Evolutionary conservation across 2,329 filamentous ascomycete species (phyloP), one percentile per base, ranked within the genome.

Genomic region (Catunica adiposa): DNA sequence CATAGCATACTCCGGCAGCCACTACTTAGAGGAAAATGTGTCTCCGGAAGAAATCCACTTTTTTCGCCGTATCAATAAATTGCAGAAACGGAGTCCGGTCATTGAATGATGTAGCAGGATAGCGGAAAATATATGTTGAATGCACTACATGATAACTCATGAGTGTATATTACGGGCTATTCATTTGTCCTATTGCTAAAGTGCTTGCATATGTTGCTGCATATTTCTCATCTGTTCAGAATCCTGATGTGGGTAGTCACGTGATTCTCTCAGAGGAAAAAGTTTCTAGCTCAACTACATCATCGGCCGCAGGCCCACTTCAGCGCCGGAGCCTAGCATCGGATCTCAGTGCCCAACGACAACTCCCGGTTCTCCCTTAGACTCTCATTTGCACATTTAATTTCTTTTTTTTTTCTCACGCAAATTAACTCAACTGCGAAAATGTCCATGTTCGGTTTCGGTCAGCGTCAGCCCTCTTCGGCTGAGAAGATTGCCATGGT

Each of bases 401-500:
- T 42, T 34, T 53, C 40, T 51, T 38, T 23, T 42, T 38, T 23
- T 42, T 50, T 31, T 56, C 29, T 15, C 51, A 46, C 48, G 20
- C 44, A n/a, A 57, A 26, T 7, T 6, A 22, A 14, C 11, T 60
- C 20, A 23, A 38, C 17, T n/a, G 8, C 50, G 2, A 69, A 62
- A 20, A 72, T 73, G 70, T 71, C 67, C 63, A 71, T 72, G 63
- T 66, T 73, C 62, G 70, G 70, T 66, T 68, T 77, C 62, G 74
- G 75, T 61, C 72, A 73, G 57, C 86, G 87, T 60, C 88, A 96
- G 74, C 85, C 89, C 68, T 85, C 88, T 61, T 95, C 89, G 66
- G 89, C 88, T 70, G 86, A 97, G 77, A 98, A 97, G 79, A 92
- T 98, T 69, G 86, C 87, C 65, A 86, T 88, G 65, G 89, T 94